Percentiles rank a stretch among this genome's conserved stretches.
Conservation (phyloP, 129 eudicot species). For the Arctium lappa region DNA sequence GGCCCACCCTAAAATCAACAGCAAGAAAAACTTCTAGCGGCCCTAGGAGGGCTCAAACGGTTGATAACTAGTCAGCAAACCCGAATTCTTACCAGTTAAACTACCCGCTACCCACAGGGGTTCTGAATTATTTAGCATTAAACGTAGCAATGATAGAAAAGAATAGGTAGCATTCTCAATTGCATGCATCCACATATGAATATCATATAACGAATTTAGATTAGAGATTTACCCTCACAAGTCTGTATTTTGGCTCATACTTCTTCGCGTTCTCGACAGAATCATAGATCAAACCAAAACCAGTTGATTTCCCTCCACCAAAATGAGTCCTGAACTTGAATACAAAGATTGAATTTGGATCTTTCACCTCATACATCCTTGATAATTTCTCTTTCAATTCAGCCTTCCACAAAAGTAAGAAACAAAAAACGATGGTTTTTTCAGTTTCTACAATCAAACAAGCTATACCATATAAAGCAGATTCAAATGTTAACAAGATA, state of each 20-base stretch:
- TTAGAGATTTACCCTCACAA: slow-evolving; percentile 62
- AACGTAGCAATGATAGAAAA: background rate
- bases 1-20: background rate
- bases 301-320: slow-evolving; percentile 93
- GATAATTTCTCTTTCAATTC: slow-evolving; percentile 79
- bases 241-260: slow-evolving; percentile 84
- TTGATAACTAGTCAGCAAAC: background rate
- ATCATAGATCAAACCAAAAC: slow-evolving; percentile 86
- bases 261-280: slow-evolving; percentile 89
- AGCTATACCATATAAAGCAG: background rate
- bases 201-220: background rate
- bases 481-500: background rate
- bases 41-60: too few species aligned
- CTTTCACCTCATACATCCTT: slow-evolving; percentile 71
- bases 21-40: background rate
- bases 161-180: background rate
- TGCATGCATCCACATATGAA: background rate
- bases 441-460: background rate
- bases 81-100: background rate
- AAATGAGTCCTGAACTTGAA: slow-evolving; percentile 89
- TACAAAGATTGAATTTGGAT: slow-evolving; percentile 65
- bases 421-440: background rate
- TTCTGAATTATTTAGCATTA: background rate
- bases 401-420: slow-evolving; percentile 36
- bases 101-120: background rate